Evolutionary conservation across 148 eudicot genomes (phyloP).

Genomic region (Rhododendron molle): DNA sequence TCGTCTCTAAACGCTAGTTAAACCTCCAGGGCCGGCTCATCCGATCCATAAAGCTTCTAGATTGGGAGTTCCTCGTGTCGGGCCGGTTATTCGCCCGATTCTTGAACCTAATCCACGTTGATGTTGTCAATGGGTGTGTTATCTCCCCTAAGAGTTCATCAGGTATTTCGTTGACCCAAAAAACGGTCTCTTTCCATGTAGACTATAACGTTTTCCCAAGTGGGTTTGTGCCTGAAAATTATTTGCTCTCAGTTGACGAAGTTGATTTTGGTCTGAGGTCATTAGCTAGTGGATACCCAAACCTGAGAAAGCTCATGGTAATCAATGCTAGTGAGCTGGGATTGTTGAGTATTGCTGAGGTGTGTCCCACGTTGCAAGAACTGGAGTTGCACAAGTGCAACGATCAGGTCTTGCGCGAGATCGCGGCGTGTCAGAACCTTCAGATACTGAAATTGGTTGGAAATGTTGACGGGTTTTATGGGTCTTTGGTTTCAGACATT

Average conservation of each 20-base stretch:
- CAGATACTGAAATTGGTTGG: conserved; percentile 74
- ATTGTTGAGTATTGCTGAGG: conserved; percentile 52
- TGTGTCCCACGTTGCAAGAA: conserved; percentile 65
- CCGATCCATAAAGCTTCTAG: conserved; percentile 46
- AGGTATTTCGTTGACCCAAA: conserved; percentile 44
- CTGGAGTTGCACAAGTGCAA: conserved; percentile 67
- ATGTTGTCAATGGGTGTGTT: conserved; percentile 38
- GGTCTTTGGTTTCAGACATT: conserved; percentile 64
- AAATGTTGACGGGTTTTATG: conserved; percentile 59
- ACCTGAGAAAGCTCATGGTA: conserved; percentile 59
- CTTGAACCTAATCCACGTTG: conserved; percentile 59
- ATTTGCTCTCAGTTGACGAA: conserved; percentile 32
- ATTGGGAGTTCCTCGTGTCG: conserved; percentile 63
- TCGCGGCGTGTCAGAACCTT: conserved; percentile 65
- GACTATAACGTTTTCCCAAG: conserved; percentile 31
- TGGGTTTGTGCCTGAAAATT: conserved; percentile 25
- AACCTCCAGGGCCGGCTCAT: conserved; percentile 57
- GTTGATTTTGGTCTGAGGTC: conserved; percentile 35
- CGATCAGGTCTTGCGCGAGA: conserved; percentile 53
- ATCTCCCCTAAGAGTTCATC: conserved; percentile 28
- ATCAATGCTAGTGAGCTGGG: conserved; percentile 65
- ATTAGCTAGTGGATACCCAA: conserved; percentile 61
- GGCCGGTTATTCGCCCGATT: conserved; percentile 59
- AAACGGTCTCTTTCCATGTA: conserved; percentile 38
- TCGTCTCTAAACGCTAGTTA: conserved; percentile 78